These are phyloP conservation scores for Yamadazyma kitorensis DNA, from an alignment of 805 yeast species.

Conservation along the genomic window DNA sequence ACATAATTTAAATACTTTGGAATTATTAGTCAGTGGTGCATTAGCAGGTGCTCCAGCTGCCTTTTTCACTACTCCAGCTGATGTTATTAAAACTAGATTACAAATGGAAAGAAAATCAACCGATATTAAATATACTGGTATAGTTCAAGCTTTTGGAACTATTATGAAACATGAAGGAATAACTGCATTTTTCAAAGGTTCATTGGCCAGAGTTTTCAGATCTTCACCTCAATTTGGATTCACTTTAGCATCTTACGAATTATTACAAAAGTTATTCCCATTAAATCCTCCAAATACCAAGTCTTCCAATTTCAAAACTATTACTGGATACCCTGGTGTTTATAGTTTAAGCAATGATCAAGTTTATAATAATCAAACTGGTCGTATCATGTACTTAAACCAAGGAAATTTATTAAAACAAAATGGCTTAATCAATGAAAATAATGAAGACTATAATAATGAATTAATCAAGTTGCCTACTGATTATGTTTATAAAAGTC, in stretches of 20 bases:
- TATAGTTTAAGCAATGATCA: conserved; percentile 44
- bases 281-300: conserved; percentile 50
- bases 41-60: conserved; percentile 98
- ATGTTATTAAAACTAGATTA: conserved; percentile 91
- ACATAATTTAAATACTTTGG: conserved; percentile 71
- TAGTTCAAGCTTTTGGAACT: conserved; percentile 70
- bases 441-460: conserved; percentile 34
- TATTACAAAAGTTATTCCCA: conserved; percentile 78
- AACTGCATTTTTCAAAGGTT: conserved; percentile 91
- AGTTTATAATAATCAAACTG: conserved; percentile 40
- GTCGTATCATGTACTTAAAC: conserved; percentile 36
- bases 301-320: conserved; percentile 42
- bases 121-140: conserved; percentile 74
- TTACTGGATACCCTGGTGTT: conserved; percentile 45
- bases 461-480: conserved; percentile 41
- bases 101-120: conserved; percentile 80
- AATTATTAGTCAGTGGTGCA: conserved; percentile 84
- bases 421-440: conserved; percentile 25
- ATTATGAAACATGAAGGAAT: conserved; percentile 82
- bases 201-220: conserved; percentile 88
- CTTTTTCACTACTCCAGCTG: conserved; percentile 93
- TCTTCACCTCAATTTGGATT: conserved; percentile 98
- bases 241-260: conserved; percentile 94
- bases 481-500: conserved; percentile 53
- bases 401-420: conserved; percentile 33